Conservation (phyloP, 805 yeast species). For the Millerozyma miso region DNA sequence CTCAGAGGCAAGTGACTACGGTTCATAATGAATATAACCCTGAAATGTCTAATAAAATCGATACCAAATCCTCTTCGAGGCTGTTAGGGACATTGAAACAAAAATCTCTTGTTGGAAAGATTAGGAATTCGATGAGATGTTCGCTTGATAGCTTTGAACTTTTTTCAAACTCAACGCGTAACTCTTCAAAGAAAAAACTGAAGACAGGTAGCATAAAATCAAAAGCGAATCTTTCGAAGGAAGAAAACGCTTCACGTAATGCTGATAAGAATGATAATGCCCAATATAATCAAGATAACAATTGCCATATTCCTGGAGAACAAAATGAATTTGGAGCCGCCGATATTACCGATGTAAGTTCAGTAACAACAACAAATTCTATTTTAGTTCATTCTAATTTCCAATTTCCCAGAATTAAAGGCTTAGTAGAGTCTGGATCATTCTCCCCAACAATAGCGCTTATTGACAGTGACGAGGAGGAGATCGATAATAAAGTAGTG, state of each 20-base stretch:
- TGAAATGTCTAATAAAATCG: no score
- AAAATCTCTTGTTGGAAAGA: neutral
- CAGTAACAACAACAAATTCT: neutral
- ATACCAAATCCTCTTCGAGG: no score
- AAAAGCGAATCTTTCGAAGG: no score
- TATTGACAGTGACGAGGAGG: neutral
- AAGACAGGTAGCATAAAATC: no score
- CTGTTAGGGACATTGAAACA: neutral
- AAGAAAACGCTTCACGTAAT: no score
- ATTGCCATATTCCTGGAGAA: no score
- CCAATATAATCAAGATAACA: no score
- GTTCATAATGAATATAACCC: no score
- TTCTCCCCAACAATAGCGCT: neutral
- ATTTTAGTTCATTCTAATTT: constrained; percentile 15
- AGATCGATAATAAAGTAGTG: neutral
- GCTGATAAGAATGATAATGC: no score
- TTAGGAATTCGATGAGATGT: neutral
- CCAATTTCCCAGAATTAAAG: constrained; percentile 19
- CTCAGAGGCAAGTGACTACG: no score
- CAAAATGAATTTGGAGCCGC: no score
- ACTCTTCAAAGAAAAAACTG: neutral
- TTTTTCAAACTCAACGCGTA: neutral
- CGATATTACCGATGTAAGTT: constrained; percentile 15
- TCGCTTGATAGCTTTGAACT: neutral
- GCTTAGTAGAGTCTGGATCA: neutral